Conservation (phyloP, 306 rosid species). For the Oemleria cerasiformis region DNA sequence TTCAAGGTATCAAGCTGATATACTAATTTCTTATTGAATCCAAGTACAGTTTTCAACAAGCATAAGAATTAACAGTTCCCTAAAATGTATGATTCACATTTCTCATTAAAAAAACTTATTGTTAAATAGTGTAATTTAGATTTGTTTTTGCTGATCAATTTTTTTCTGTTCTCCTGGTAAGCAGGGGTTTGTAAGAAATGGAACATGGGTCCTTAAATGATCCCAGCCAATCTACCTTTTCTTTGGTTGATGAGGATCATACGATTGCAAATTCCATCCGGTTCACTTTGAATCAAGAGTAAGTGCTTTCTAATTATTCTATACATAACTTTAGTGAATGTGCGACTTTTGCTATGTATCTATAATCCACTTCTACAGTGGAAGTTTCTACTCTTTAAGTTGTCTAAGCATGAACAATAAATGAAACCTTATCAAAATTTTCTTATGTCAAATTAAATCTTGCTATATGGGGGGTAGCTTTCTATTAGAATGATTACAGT, state of each 20-base stretch:
- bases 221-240: slow-evolving; percentile 61
- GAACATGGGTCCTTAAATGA: slow-evolving; percentile 61
- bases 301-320: slow-evolving; percentile 24
- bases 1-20: too few relatives aligned
- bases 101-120: not conserved
- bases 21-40: too few relatives aligned
- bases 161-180: not conserved
- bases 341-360: not conserved
- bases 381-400: not conserved
- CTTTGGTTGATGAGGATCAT: slow-evolving; percentile 67
- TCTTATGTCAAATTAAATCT: not conserved
- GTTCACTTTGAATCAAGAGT: slow-evolving; percentile 77
- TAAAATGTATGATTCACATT: not conserved
- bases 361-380: not conserved
- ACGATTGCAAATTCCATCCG: slow-evolving; percentile 69
- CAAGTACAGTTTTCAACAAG: too few relatives aligned
- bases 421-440: not conserved
- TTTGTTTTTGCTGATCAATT: not conserved
- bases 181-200: slow-evolving; percentile 33
- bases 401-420: not conserved
- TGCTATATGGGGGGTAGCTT: not conserved
- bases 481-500: not conserved
- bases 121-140: not conserved
- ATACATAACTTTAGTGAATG: not conserved
- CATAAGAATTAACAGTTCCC: too few relatives aligned